Base-by-base conservation (phyloP, 768 basidiomycete genomes). In the Gloeostereum incarnatum region DNA sequence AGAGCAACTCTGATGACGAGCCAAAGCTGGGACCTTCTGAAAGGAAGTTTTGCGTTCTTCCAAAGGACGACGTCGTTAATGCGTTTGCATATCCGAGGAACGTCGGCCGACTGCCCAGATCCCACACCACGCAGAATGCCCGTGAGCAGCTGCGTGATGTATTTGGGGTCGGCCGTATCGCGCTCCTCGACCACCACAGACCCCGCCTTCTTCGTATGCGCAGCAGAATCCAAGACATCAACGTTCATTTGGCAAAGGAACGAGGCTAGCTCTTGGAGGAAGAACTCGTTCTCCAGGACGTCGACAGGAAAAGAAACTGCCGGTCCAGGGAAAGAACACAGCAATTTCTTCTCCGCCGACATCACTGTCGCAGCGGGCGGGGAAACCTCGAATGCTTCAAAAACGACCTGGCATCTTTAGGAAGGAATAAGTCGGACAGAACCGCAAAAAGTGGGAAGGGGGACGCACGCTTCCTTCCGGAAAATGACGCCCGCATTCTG, bases 11-110 rank as follows among this genome's bases (percentile, higher is more conserved):
- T 65, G 23, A 71, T 49, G 9, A 70, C 47, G 3, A 73, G 61
- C 72, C 73, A 76, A 8, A 71, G 52, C 1, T 69, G 53, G 5
- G 70, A 69, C 17, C 73, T 58, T 19, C 75, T 54, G 73, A 73
- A 76, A 10, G 56, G 74, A 38, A 58, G 51, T 21, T 45, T 36
- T 2, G 63, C 53, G 16, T 54, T 40, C 3, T 56, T 27, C 65
- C 68, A 68, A 17, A 68, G 52, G 2, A 71, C 33, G 4, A 36
- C 63, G 17, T 75, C 66, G 36, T 75, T 71, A 0, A 72, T 54
- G 6, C 67, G 64, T 47, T 75, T 75, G 9, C 38, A 45, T 14
- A 67, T 58, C 25, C 58, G 49, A n/a, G 41, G 25, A 10, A 60
- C 43, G 7, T 54, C 37, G 3, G 47, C 52, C 39, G 48, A 52